phyloP scores from a whole-genome alignment of 202 grass and related monocot genomes.

The Setaria italica region DNA sequence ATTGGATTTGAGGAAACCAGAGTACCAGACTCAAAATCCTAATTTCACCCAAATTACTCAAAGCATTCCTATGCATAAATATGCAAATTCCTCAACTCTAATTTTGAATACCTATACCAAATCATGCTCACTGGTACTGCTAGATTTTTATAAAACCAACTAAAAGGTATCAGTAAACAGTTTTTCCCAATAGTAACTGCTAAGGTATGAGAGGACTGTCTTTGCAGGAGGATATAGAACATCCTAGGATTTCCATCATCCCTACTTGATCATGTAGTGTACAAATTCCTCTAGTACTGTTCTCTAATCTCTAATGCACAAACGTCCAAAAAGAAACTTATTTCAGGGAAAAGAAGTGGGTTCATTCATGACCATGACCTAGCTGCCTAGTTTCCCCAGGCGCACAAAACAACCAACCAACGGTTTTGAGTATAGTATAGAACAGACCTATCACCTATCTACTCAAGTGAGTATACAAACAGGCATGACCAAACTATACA shows the following conservation, averaged over 20 bases:
- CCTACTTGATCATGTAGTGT: neutral
- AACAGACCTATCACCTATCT: neutral
- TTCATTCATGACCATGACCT: neutral
- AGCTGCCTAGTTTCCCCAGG: neutral
- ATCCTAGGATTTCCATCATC: neutral
- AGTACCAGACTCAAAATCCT: neutral
- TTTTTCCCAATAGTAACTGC: neutral
- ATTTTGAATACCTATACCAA: neutral
- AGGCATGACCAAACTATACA: neutral
- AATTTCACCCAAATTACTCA: neutral
- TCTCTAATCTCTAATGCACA: neutral
- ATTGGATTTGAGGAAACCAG: neutral
- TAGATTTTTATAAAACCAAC: neutral
- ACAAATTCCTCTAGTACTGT: neutral
- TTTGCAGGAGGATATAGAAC: neutral
- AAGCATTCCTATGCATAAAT: neutral
- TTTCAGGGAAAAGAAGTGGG: neutral
- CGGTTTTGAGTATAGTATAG: neutral
- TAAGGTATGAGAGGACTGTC: neutral
- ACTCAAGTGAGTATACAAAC: constrained; percentile 13
- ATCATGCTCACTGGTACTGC: neutral
- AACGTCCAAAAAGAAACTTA: neutral
- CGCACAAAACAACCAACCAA: neutral
- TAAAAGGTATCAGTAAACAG: neutral
- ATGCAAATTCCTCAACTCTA: neutral